phyloP scores from a whole-genome alignment of 75 land plant species.

The Pinus tabuliformis region DNA sequence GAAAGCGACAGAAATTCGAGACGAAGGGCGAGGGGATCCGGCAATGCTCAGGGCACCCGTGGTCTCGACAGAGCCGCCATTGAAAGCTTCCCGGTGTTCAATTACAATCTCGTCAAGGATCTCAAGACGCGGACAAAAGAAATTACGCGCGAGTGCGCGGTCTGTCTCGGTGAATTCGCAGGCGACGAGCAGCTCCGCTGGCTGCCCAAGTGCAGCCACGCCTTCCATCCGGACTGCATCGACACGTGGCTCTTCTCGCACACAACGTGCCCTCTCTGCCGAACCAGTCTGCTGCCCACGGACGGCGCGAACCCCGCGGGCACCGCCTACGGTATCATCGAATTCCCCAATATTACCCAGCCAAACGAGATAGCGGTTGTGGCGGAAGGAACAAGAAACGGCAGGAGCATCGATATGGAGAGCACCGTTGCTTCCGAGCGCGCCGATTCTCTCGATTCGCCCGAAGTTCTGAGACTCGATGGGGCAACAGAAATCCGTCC shows the following conservation, averaged over 20 bases:
- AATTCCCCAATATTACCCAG: background rate
- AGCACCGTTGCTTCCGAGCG: background rate
- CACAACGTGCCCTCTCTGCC: conserved; percentile 39
- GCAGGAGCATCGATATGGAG: background rate
- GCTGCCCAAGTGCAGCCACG: conserved; percentile 37
- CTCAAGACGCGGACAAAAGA: background rate
- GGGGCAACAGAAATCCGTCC: background rate
- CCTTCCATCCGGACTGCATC: conserved; percentile 35
- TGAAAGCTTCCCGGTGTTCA: conserved; percentile 7
- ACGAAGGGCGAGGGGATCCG: background rate
- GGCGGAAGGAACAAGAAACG: background rate
- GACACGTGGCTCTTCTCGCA: conserved; percentile 31
- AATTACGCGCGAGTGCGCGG: conserved; percentile 21
- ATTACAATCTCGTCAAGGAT: background rate
- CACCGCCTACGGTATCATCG: background rate
- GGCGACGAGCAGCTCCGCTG: conserved; percentile 18
- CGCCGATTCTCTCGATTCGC: background rate
- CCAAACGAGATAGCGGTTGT: background rate
- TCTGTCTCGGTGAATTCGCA: conserved; percentile 33
- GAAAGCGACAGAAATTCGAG: background rate
- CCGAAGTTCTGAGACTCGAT: background rate
- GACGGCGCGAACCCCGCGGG: too few species aligned
- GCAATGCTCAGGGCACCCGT: background rate
- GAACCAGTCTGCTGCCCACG: conserved; percentile 12
- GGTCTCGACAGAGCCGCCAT: conserved; percentile 9